A percentile compares a stretch with the other conserved stretches of the same genome.
Evolutionary conservation across 176 grass and related monocot species (phyloP).

Genomic region (Raddia distichophylla): DNA sequence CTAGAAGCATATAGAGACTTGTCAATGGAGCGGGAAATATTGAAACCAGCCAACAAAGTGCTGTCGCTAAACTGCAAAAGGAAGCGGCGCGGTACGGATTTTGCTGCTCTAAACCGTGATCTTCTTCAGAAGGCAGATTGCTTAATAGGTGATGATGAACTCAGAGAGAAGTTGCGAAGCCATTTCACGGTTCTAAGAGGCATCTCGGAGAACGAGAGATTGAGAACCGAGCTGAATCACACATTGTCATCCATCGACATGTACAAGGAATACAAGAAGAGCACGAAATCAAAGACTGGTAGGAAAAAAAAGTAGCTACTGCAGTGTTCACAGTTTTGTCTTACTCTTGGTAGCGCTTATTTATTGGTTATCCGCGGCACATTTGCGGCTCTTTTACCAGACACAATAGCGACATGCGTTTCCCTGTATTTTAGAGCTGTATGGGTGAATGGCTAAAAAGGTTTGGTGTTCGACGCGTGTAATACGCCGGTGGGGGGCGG

Average conservation of each 20-base stretch:
- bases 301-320: constrained; percentile 31
- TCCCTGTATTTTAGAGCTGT: no score
- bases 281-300: constrained; percentile 34
- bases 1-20: constrained; percentile 74
- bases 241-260: constrained; percentile 68
- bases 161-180: constrained; percentile 62
- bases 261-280: constrained; percentile 81
- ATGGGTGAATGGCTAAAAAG: no score
- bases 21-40: constrained; percentile 62
- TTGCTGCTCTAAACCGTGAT: constrained; percentile 50
- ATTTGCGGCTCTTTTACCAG: background rate
- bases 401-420: background rate
- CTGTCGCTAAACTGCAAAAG: constrained; percentile 56
- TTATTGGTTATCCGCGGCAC: background rate
- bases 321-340: background rate
- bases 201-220: constrained; percentile 76
- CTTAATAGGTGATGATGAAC: constrained; percentile 44
- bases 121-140: constrained; percentile 49
- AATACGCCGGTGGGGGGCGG: no score
- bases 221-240: constrained; percentile 71
- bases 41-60: constrained; percentile 53
- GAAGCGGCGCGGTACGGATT: constrained; percentile 53
- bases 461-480: no score
- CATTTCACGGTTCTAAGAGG: constrained; percentile 71
- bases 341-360: no score